Evolutionary conservation across 495 filamentous ascomycete species (phyloP).

Genomic region (Penicillium goetzii): DNA sequence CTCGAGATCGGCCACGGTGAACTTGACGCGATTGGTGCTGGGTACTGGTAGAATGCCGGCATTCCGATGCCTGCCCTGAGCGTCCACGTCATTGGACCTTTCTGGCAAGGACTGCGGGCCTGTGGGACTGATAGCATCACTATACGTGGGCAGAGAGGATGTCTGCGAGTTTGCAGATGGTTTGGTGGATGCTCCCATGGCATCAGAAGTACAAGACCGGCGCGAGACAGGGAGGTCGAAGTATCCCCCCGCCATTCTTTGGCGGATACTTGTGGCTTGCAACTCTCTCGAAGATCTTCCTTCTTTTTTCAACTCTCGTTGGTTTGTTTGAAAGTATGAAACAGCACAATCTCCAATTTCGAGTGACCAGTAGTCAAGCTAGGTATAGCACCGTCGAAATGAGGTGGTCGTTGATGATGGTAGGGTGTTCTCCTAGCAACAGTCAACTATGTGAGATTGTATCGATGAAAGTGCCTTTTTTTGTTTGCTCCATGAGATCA

Average conservation of each 20-base stretch:
- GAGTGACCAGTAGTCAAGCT: neutral
- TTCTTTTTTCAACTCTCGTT: neutral
- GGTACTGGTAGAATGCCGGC: constrained; percentile 47
- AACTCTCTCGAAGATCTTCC: neutral
- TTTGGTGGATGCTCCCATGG: constrained; percentile 28
- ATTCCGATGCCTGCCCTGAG: constrained; percentile 46
- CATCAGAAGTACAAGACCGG: constrained; percentile 39
- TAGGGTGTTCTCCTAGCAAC: constrained; percentile 29
- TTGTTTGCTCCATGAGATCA: constrained; percentile 11
- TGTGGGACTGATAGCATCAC: constrained; percentile 24
- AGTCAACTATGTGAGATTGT: constrained; percentile 33
- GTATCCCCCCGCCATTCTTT: constrained; percentile 47
- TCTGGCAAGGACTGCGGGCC: constrained; percentile 21
- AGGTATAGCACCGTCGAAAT: neutral
- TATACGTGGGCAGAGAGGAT: constrained; percentile 29
- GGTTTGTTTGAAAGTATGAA: neutral
- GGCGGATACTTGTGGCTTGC: constrained; percentile 2
- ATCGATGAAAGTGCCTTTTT: constrained; percentile 1
- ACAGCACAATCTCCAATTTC: neutral
- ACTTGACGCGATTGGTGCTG: constrained; percentile 45
- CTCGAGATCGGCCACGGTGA: constrained; percentile 35
- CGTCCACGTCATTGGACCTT: constrained; percentile 22
- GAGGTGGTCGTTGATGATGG: neutral
- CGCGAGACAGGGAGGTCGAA: constrained; percentile 44
- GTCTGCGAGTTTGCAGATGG: constrained; percentile 33